These are phyloP conservation scores for Moricandia moricandioides DNA, from an alignment of 345 rosid species.

Conservation along the genomic window DNA sequence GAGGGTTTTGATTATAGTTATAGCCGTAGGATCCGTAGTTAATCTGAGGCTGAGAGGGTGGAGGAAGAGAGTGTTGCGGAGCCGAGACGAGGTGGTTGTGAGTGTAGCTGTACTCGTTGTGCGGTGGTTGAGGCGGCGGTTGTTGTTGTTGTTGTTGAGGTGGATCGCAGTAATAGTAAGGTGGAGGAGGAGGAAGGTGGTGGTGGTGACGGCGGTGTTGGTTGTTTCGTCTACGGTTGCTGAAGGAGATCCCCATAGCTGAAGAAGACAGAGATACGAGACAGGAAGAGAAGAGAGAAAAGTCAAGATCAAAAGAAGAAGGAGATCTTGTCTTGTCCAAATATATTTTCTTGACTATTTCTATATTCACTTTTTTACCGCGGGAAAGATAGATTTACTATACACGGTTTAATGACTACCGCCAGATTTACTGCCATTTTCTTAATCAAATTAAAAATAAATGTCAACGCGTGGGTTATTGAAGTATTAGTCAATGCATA, in stretches of 20 bases:
- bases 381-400: not conserved
- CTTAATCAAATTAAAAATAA: not conserved
- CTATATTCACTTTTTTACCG: not conserved
- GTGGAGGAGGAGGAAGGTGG: constrained; percentile 32
- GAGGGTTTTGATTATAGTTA: constrained; percentile 40
- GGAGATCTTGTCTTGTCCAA: not conserved
- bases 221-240: constrained; percentile 65
- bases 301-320: not conserved
- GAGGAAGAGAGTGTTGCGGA: constrained; percentile 38
- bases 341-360: not conserved
- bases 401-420: not conserved
- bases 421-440: constrained; percentile 23
- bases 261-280: not conserved
- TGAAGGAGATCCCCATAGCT: constrained; percentile 73
- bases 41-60: constrained; percentile 35
- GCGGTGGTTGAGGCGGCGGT: constrained; percentile 42
- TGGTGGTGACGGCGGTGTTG: constrained; percentile 35
- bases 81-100: constrained; percentile 26
- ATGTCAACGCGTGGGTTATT: not conserved
- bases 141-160: constrained; percentile 21
- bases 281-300: not conserved
- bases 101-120: constrained; percentile 31
- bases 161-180: constrained; percentile 34
- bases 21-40: constrained; percentile 45
- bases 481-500: not conserved